Evolutionary conservation across 495 filamentous ascomycete species (phyloP), one percentile per base, ranked within the genome.

Genomic region (Choiromyces venosus): DNA sequence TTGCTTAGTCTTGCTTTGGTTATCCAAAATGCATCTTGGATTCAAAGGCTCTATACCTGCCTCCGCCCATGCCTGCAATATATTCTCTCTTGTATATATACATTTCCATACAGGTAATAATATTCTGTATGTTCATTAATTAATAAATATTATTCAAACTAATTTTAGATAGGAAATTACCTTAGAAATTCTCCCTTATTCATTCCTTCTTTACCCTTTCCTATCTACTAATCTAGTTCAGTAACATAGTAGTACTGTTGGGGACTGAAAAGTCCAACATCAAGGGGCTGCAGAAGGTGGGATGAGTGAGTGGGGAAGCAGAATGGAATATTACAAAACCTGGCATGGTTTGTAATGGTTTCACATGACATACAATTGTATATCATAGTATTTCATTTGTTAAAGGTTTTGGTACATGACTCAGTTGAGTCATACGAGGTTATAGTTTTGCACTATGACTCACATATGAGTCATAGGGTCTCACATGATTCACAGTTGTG

Each of bases 261-360:
- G 9, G 67, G 35, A 9, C 61, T 65, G 65, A 76, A 74, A 14
- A 74, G 21, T 19, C 65, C 65, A 16, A 76, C 71, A 76, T 76
- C 74, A 44, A 74, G 74, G 14, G 74, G 74, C 40, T 73, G 36
- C 18, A 74, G 39, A 14, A 75, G 16, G 39, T 75, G 71, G 37
- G 46, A 65, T 0, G 71, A 68, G 35, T 76, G 72, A 6, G 71
- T 19, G 18, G 74, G 65, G 0, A 74, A 61, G 4, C 37, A 66
- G 9, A 76, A 16, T 9, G 67, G 40, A 36, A 69, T 46, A 39
- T 66, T 76, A n/a, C n/a, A n/a, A n/a, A n/a, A n/a, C n/a, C n/a
- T n/a, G n/a, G n/a, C n/a, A n/a, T n/a, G n/a, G n/a, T n/a, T n/a
- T n/a, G n/a, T n/a, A n/a, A n/a, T n/a, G n/a, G n/a, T n/a, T n/a